Evolutionary conservation across 176 grass and related monocot genomes (phyloP), one percentile per base, ranked within the genome.

Genomic region (Pontederia crassipes): DNA sequence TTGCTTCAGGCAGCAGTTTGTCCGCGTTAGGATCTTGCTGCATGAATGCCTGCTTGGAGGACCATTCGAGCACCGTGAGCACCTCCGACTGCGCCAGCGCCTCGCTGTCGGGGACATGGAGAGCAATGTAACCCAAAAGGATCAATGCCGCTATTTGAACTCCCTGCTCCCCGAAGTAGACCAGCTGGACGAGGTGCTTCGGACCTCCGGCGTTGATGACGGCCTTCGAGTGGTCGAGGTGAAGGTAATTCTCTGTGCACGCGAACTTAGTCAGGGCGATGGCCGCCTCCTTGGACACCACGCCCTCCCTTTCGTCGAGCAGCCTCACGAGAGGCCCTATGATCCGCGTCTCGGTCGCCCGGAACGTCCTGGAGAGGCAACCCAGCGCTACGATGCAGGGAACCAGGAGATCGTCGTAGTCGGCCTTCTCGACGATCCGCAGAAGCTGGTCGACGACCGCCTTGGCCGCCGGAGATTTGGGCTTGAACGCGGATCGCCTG

Each of bases 381-480:
- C 93, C 93, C 45, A 98, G 53, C 1, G 93, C 74, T 12, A 92
- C 60, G 8, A 92, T 89, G 74, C 93, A 98, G 15, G 93, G 84
- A 35, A 98, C 81, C 2, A 98, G 72, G 59, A 98, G 87, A n/a
- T 92, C 87, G 28, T 92, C 79, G 56, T 83, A 85, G 10, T 91
- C 84, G 0, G 87, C 93, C 84, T 98, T 98, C 55, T 98, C 84
- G 8, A 98, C 88, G 13, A 98, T 74, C 8, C 68, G 72, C 1
- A 98, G 73, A 48, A 98, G 74, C 77, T 98, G 87, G 72, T 98
- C 93, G 55, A 98, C 93, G 48, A 98, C 93, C 11, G 93, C 84
- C 48, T 81, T 78, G 48, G 87, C 93, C 2, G 93, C 84, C 16
- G 87, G 93, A 4, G 93, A 86, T 20, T 64, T 92, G 26, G 93